phyloP scores from a whole-genome alignment of 306 rosid genomes.

The Crotalaria pallida region DNA sequence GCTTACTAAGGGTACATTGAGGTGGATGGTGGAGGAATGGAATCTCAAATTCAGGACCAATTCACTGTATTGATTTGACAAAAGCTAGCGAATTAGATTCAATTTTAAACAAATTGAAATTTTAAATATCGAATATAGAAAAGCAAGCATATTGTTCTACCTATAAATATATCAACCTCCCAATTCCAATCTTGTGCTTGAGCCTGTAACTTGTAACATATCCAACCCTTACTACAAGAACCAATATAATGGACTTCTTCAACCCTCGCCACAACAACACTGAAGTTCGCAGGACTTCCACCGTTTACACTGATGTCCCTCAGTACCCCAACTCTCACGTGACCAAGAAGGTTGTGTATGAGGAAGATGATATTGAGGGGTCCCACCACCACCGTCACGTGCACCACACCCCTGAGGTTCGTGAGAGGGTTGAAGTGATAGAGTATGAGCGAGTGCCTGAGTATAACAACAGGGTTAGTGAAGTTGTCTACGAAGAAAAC shows the following conservation, averaged over 20 bases:
- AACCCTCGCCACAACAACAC: slow-evolving; percentile 19
- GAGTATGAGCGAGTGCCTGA: slow-evolving; percentile 26
- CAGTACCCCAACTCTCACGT: slow-evolving; percentile 23
- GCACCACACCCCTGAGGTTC: slow-evolving; percentile 7
- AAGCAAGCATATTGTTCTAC: neutral
- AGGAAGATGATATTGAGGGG: neutral
- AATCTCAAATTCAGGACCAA: neutral
- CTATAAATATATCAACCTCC: neutral
- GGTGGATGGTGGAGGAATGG: neutral
- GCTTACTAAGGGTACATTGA: neutral
- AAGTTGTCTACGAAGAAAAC: slow-evolving; percentile 22
- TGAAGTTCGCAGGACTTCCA: slow-evolving; percentile 20
- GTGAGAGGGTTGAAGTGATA: slow-evolving; percentile 34
- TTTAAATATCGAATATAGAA: neutral
- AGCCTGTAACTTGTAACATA: neutral
- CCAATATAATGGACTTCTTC: slow-evolving; percentile 18
- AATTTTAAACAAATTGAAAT: neutral
- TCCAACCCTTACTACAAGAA: neutral
- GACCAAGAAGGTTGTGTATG: slow-evolving; percentile 25
- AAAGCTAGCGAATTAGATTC: slow-evolving; percentile 34
- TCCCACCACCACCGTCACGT: neutral
- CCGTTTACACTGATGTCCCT: slow-evolving; percentile 34
- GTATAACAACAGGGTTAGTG: neutral
- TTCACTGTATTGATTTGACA: neutral
- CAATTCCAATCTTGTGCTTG: neutral